Conservation (phyloP, 148 eudicot genomes). For the Drosera capensis region DNA sequence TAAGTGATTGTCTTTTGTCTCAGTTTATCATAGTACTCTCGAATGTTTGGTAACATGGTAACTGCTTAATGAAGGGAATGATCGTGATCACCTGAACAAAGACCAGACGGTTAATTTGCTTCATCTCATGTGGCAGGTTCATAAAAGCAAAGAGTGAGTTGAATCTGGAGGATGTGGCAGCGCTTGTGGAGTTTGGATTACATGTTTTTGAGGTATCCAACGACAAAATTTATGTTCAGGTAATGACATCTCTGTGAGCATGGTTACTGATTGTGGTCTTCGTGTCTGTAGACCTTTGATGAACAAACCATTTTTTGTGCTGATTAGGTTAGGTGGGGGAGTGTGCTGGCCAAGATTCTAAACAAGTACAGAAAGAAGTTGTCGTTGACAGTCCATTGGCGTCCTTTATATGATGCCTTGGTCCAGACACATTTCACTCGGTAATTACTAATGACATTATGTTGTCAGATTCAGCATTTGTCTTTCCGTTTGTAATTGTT, state of each 20-base stretch:
- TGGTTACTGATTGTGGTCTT: background rate
- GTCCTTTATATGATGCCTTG: conserved; percentile 76
- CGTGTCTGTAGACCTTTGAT: background rate
- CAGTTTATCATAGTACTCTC: too few species aligned
- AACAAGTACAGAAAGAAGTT: conserved; percentile 81
- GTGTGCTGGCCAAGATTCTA: conserved; percentile 50
- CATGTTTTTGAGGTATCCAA: conserved; percentile 48
- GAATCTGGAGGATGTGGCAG: conserved; percentile 53
- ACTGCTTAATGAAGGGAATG: conserved; percentile 1
- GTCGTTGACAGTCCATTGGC: conserved; percentile 63
- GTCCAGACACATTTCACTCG: conserved; percentile 74
- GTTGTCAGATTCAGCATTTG: background rate
- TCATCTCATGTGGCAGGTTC: conserved; percentile 32
- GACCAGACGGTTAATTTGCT: background rate
- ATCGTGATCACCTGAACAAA: background rate
- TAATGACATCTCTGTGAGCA: conserved; percentile 11
- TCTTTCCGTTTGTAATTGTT: background rate
- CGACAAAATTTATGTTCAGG: conserved; percentile 75
- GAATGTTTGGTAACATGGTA: background rate
- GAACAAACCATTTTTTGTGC: conserved; percentile 5
- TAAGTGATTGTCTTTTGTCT: too few species aligned
- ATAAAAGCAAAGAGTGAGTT: conserved; percentile 88
- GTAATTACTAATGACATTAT: conserved; percentile 10
- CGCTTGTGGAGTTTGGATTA: conserved; percentile 47
- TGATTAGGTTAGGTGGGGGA: conserved; percentile 90